Base-by-base conservation (phyloP, 805 yeast genomes). In the Huiozyma sinensis region DNA sequence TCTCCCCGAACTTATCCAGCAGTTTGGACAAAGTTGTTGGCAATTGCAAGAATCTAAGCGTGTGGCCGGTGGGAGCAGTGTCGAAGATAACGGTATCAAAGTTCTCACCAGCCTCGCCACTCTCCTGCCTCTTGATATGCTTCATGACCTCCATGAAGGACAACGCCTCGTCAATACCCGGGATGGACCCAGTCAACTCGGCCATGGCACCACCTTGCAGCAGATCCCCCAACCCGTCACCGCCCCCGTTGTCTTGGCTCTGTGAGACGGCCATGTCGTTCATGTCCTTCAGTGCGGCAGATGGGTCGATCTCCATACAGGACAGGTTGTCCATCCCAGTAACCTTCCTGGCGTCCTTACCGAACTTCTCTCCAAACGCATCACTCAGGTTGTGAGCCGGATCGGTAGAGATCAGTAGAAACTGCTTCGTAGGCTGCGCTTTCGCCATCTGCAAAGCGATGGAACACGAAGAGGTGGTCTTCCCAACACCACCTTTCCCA, bases 11-110 rank as follows among this genome's bases (percentile, higher is more conserved):
- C 60, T 90, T 92, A 41, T 83, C 81, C 53, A 92, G 72, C 33
- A 95, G 74, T 62, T 86, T 87, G 55, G 88, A 94, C 49, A 92
- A 70, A 4, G 96, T 89, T 29, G 94, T 77, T 34, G 99, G 99
- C 57, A 92, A 77, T 66, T 89, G 96, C 63, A 92, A 72, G 65
- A 92, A 92, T 58, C 99, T 78, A 55, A 92, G 71, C 2, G 98
- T 92, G 66, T 92, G 99, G 33, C 99, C 99, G 0, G 99, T 92
- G 55, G 99, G 99, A 0, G 99, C 98, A n/a, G 99, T 92, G 65
- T 92, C 99, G 58, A 92, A 92, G 52, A 92, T 87, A 51, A 92
- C 89, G 7, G 95, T 87, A 53, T 84, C 87, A 62, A 83, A 92
- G 39, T 72, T 72, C 29, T 64, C 66, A 29, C 63, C 59, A 17